These are phyloP conservation scores for Rhizopogon vinicolor DNA, from an alignment of 768 basidiomycete species.

Conservation along the genomic window DNA sequence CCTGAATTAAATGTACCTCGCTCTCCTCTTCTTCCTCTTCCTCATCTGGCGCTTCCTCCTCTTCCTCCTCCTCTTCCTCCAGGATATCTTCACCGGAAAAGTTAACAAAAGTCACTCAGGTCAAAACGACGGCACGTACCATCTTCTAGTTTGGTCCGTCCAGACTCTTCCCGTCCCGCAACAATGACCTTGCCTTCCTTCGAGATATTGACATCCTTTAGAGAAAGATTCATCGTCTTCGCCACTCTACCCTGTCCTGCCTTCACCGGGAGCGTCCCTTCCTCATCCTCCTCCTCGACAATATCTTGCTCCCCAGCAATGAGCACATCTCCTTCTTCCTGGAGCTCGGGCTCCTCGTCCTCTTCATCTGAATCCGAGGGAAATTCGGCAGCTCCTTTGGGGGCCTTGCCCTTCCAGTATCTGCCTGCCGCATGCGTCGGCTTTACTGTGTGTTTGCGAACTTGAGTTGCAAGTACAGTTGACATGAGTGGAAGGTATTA, in stretches of 20 bases:
- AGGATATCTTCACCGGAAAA: conserved; percentile 14
- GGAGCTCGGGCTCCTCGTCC: conserved; percentile 34
- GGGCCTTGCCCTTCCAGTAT: conserved; percentile 89
- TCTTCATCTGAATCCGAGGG: conserved; percentile 66
- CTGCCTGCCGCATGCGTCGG: conserved; percentile 76
- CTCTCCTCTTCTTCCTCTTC: conserved; percentile 25
- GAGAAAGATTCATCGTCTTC: conserved; percentile 65
- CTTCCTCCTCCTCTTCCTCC: conserved; percentile 42
- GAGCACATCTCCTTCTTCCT: conserved; percentile 54
- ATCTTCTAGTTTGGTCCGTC: conserved; percentile 61
- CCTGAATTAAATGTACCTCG: conserved; percentile 36
- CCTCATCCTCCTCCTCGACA: conserved; percentile 37
- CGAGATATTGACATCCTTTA: conserved; percentile 80
- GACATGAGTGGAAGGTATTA: conserved; percentile 18
- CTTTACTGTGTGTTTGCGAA: conserved; percentile 71
- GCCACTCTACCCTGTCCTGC: conserved; percentile 27
- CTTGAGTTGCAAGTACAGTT: conserved; percentile 28
- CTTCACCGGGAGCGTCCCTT: conserved; percentile 37
- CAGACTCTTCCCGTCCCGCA: conserved; percentile 74
- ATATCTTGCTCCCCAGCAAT: conserved; percentile 57
- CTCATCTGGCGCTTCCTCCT: conserved; percentile 35
- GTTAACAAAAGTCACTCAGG: conserved; percentile 1
- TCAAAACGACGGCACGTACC: conserved; percentile 29
- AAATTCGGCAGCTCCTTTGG: conserved; percentile 60
- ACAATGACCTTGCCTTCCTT: conserved; percentile 77